Conservation (phyloP, 306 rosid species). For the Fragaria nilgerrensis region DNA sequence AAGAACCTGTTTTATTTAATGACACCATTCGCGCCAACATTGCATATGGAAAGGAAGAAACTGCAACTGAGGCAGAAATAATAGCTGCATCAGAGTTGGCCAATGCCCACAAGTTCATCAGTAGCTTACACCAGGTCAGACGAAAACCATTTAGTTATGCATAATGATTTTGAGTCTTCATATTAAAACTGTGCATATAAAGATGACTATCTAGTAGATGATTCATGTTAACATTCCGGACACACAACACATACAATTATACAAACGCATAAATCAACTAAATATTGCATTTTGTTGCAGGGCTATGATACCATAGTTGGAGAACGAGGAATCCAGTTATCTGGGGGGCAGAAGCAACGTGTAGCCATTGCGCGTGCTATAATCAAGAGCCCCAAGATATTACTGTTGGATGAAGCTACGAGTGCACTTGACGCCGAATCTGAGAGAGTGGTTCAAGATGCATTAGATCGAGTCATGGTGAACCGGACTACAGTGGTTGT, state of each 20-base stretch:
- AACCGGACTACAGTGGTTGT: constrained; percentile 75
- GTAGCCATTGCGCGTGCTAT: constrained; percentile 87
- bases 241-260: background rate
- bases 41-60: constrained; percentile 75
- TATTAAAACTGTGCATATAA: background rate
- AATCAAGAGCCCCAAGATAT: constrained; percentile 71
- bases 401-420: constrained; percentile 79
- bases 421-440: constrained; percentile 88
- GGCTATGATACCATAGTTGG: constrained; percentile 82
- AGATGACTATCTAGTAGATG: background rate
- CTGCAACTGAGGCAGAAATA: constrained; percentile 75
- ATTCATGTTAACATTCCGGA: background rate
- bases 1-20: constrained; percentile 78
- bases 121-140: constrained; percentile 62
- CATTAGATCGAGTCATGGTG: constrained; percentile 75
- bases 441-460: constrained; percentile 88
- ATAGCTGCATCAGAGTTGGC: constrained; percentile 66
- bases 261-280: background rate
- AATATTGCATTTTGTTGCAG: constrained; percentile 23
- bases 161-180: background rate
- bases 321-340: constrained; percentile 77
- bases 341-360: constrained; percentile 86
- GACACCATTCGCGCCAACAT: constrained; percentile 80
- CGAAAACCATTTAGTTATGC: background rate
- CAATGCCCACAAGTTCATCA: constrained; percentile 83